These are phyloP conservation scores for Podosphaera aphanis DNA, from an alignment of 2,329 filamentous ascomycete species.

Conservation along the genomic window DNA sequence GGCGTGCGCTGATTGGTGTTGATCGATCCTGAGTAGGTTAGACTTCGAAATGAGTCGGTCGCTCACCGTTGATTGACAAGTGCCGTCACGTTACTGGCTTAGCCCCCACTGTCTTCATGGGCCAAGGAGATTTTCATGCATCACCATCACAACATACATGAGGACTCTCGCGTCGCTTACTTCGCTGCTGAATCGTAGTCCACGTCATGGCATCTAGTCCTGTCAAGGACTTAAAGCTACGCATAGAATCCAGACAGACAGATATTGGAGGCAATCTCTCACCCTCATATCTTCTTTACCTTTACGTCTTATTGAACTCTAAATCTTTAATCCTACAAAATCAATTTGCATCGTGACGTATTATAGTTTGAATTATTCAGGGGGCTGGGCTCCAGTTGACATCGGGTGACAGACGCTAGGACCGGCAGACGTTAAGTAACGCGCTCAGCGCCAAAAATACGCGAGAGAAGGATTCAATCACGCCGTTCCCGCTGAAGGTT, in stretches of 20 bases:
- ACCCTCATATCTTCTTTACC: neutral
- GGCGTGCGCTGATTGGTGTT: neutral
- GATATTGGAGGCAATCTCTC: neutral
- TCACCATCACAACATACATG: neutral
- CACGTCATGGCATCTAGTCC: neutral
- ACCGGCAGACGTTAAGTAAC: neutral
- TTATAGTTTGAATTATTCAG: neutral
- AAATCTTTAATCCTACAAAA: neutral
- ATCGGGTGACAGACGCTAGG: neutral
- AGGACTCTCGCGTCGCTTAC: too few species aligned
- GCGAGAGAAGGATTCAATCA: too few species aligned
- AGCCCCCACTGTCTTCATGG: neutral
- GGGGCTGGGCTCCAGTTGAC: neutral
- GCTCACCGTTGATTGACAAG: neutral
- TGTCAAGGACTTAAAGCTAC: neutral
- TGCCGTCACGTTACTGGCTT: neutral
- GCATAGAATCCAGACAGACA: neutral
- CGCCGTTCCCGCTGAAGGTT: too few species aligned
- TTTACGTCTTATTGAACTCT: neutral
- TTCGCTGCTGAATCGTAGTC: neutral
- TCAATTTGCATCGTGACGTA: neutral
- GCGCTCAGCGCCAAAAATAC: too few species aligned
- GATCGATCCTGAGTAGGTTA: neutral
- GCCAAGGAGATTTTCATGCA: neutral
- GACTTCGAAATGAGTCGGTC: neutral